Conservation (phyloP, 225 moss, liverwort and hornwort genomes). For the Asterella californica region DNA sequence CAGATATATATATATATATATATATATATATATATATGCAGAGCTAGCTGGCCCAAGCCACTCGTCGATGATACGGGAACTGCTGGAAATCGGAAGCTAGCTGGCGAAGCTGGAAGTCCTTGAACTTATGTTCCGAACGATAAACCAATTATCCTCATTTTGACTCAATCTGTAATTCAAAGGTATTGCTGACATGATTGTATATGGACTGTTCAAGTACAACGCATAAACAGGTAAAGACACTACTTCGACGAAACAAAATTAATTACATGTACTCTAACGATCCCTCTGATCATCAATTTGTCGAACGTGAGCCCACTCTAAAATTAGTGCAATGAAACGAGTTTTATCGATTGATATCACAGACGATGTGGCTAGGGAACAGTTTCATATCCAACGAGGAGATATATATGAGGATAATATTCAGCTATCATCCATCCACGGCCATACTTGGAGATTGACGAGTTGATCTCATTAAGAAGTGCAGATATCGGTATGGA, state of each 20-base stretch:
- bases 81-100: background rate
- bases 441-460: too few relatives aligned
- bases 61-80: too few relatives aligned
- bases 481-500: background rate
- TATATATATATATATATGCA: too few relatives aligned
- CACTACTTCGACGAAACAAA: background rate
- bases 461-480: background rate
- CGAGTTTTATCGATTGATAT: background rate
- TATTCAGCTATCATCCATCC: too few relatives aligned
- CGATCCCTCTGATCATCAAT: too few relatives aligned
- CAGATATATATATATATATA: too few relatives aligned
- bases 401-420: too few relatives aligned
- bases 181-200: background rate
- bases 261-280: too few relatives aligned
- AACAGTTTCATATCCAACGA: too few relatives aligned
- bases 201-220: background rate
- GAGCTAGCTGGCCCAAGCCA: too few relatives aligned
- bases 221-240: background rate
- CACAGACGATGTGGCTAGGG: background rate
- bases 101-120: background rate
- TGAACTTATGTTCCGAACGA: background rate
- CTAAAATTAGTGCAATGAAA: background rate
- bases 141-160: too few relatives aligned
- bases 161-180: background rate
- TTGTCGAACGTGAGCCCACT: too few relatives aligned